Evolutionary conservation across 2,329 filamentous ascomycete genomes (phyloP).

Genomic region (Macrophomina pseudophaseolina): DNA sequence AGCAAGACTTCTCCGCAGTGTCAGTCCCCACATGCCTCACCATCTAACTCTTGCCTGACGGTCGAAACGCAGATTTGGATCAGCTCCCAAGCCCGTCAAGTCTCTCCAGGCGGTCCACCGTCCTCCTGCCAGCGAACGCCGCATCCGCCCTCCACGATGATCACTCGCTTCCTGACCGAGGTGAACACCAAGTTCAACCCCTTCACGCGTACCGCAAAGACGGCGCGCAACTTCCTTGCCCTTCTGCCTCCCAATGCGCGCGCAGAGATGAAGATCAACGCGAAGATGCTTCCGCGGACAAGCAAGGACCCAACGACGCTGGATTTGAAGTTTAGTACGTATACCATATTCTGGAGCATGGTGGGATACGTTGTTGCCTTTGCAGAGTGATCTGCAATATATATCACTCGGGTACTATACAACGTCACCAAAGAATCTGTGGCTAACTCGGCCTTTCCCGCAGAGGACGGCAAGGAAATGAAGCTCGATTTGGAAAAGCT

Average conservation of each 20-base stretch:
- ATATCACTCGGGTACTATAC: too few relatives aligned
- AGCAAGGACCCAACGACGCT: conserved; percentile 73
- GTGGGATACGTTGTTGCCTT: background rate
- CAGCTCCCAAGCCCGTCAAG: background rate
- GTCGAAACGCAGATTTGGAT: background rate
- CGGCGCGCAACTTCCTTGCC: conserved; percentile 86
- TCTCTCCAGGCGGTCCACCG: conserved; percentile 1
- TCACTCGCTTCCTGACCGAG: conserved; percentile 84
- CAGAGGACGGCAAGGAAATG: conserved; percentile 93
- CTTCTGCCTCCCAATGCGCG: conserved; percentile 81
- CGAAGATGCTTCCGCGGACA: conserved; percentile 73
- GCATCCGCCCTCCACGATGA: conserved; percentile 62
- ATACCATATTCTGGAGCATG: background rate
- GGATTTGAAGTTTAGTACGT: conserved; percentile 82
- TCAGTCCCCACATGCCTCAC: background rate
- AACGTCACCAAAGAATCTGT: background rate
- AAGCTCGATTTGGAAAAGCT: conserved; percentile 79
- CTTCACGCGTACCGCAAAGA: conserved; percentile 78
- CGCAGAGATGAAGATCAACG: conserved; percentile 74
- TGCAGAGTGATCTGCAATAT: background rate
- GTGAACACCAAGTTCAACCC: conserved; percentile 90
- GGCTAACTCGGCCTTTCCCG: background rate
- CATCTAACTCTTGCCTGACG: background rate
- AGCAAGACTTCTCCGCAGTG: background rate
- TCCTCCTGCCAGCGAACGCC: background rate